Base-by-base conservation (phyloP, 1,284 basidiomycete genomes). In the Puccinia hordei region DNA sequence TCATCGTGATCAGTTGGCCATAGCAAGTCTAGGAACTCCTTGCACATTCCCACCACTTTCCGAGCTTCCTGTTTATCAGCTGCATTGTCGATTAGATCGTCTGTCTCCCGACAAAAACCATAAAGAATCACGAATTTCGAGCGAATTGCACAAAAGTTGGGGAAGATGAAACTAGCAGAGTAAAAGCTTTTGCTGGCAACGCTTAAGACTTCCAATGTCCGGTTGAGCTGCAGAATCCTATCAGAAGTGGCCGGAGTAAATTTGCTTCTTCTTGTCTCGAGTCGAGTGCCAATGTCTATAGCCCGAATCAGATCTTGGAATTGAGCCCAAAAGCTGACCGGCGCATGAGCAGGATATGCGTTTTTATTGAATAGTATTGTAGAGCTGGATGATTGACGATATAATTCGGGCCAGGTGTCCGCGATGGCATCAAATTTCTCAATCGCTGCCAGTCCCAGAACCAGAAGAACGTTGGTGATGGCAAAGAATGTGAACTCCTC, bases 61-160 rank as follows among this genome's bases (percentile, higher is more conserved):
- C 73, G 72, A 10, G 84, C 83, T 24, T 81, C 80, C 22, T 81
- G 72, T 27, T 81, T 73, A 8, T 81, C 81, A 0, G 72, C 66
- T 0, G 84, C 81, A n/a, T 84, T 81, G 79, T 85, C 85, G 73
- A 85, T 82, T 22, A 85, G 76, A 82, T 85, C 85, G 69, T 85
- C 85, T 57, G 83, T 83, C 3, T 84, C 84, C 6, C 85, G 83
- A 73, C 85, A 85, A 61, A 83, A 82, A 8, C 82, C 82, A 68
- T 83, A 83, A n/a, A 82, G 82, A 59, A 63, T 46, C 2, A 65
- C 24, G 63, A 83, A 81, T 30, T 73, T 51, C 19, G 71, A 38
- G 24, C 80, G 65, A 19, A 53, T 73, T n/a, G 35, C 77, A 8
- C 27, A 63, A 46, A 66, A 77, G 51, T 74, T 81, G 2, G 81